Evolutionary conservation across 2,329 filamentous ascomycete species (phyloP), one percentile per base, ranked within the genome.

Genomic region (Monosporascus sp.): DNA sequence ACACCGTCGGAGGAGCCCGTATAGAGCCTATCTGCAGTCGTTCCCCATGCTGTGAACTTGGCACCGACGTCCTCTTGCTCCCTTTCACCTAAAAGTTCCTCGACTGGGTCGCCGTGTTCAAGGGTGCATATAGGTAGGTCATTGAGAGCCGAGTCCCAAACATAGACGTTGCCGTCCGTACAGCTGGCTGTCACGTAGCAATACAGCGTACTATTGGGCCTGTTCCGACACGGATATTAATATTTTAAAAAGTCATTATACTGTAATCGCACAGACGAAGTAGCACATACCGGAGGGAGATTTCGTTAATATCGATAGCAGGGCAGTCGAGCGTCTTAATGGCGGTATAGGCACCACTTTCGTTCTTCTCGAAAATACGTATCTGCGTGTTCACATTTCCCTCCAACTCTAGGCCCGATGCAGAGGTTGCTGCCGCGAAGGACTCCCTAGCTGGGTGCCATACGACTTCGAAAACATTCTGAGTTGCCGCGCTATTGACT

Each of bases 31-130:
- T 84, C 80, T 0, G 73, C 65, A 0, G 77, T 79, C 17, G 71
- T 75, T 1, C 81, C 83, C 84, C 83, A 87, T 4, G 82, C 77
- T 0, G 78, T 78, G 58, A 87, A 86, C 61, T 85, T 86, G 43
- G 86, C 81, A 2, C 84, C 84, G 0, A 80, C 79, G 54, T 86
- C 84, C 49, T 82, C 80, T 8, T 71, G 69, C 53, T 83, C 81
- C 14, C 78, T 68, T 38, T 81, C 74, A 1, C 72, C 73, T 4
- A 69, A 56, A 36, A 74, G 69, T 51, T 72, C 70, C 45, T 72
- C 64, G 14, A 70, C 64, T 3, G 63, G 66, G 44, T 64, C 67
- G 9, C 79, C 82, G 56, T 87, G 84, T 7, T 69, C 59, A 0
- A 87, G 70, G 2, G 78, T 66, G 60, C 85, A 82, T 22, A 84